phyloP scores from a whole-genome alignment of 2,329 filamentous ascomycete genomes.

The Harringtonia aguacate region DNA sequence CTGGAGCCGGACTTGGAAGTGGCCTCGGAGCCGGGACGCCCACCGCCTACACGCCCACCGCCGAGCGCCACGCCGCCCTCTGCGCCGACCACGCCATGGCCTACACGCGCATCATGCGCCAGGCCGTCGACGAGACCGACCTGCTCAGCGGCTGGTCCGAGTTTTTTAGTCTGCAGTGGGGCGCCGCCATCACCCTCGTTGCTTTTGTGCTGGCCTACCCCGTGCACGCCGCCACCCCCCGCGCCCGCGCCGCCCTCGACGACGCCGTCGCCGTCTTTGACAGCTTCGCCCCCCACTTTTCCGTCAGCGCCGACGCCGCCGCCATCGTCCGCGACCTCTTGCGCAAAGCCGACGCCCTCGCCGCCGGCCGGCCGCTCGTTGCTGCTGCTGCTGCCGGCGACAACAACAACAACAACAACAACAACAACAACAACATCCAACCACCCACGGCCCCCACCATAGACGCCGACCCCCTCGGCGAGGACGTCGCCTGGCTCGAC shows the following conservation, averaged over 20 bases:
- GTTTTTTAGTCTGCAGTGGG: conserved; percentile 19
- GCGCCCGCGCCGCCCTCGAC: conserved; percentile 19
- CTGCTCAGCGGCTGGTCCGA: conserved; percentile 19
- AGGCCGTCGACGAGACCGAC: conserved; percentile 16
- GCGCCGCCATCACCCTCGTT: conserved; percentile 20
- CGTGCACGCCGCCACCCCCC: conserved; percentile 11
- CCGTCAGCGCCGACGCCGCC: conserved; percentile 25
- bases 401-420: background rate
- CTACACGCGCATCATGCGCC: conserved; percentile 20
- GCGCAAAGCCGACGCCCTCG: conserved; percentile 13
- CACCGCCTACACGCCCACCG: conserved; percentile 7
- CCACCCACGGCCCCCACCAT: no score
- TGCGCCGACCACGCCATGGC: conserved; percentile 19
- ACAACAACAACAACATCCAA: background rate
- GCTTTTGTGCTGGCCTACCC: conserved; percentile 23
- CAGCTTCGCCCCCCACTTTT: conserved; percentile 25
- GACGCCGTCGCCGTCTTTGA: conserved; percentile 26
- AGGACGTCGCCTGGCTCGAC: conserved; percentile 14
- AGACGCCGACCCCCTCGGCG: background rate
- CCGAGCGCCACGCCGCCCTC: conserved; percentile 4
- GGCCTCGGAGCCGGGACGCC: no score
- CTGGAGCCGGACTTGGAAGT: no score
- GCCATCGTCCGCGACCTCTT: conserved; percentile 22
- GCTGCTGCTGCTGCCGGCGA: background rate
- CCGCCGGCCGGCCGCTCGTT: background rate